A percentile compares a stretch with the other conserved stretches of the same genome.
Conservation (phyloP, 169 alveolate genomes). For the Plasmodium gallinaceum region DNA sequence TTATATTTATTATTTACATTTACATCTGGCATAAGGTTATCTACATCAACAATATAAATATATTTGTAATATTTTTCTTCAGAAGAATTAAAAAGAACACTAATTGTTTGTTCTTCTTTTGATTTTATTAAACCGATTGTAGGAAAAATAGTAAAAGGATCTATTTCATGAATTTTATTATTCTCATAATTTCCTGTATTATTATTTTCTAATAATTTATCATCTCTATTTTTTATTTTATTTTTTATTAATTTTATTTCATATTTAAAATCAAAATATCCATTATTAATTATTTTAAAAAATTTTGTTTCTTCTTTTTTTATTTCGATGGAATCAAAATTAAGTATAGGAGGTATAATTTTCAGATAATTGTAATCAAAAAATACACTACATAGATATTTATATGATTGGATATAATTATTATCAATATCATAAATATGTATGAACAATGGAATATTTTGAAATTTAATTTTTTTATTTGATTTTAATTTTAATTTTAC, state of each 20-base stretch:
- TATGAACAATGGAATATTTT: conserved; percentile 35
- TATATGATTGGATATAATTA: conserved; percentile 65
- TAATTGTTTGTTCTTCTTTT: conserved; percentile 56
- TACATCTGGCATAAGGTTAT: conserved; percentile 13
- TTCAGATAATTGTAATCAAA: conserved; percentile 68
- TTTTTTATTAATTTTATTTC: conserved; percentile 42
- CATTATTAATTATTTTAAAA: conserved; percentile 72
- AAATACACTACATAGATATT: conserved; percentile 33
- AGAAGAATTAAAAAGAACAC: conserved; percentile 47
- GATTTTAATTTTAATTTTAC: conserved; percentile 39
- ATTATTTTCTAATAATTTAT: conserved; percentile 1
- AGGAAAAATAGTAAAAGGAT: conserved; percentile 61
- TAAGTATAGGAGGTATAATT: conserved; percentile 42
- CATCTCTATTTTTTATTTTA: conserved; percentile 24
- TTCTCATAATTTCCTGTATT: not conserved
- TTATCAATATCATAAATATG: conserved; percentile 56
- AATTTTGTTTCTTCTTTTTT: conserved; percentile 54
- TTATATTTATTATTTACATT: not conserved
- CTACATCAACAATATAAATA: conserved; percentile 51
- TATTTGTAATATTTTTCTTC: conserved; percentile 69
- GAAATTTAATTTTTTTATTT: conserved; percentile 36
- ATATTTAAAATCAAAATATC: conserved; percentile 63
- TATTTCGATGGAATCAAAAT: conserved; percentile 53
- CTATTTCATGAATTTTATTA: conserved; percentile 3
- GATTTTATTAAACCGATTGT: conserved; percentile 46